Conservation (phyloP, 257 asterid genomes). For the Plantago ovata region DNA sequence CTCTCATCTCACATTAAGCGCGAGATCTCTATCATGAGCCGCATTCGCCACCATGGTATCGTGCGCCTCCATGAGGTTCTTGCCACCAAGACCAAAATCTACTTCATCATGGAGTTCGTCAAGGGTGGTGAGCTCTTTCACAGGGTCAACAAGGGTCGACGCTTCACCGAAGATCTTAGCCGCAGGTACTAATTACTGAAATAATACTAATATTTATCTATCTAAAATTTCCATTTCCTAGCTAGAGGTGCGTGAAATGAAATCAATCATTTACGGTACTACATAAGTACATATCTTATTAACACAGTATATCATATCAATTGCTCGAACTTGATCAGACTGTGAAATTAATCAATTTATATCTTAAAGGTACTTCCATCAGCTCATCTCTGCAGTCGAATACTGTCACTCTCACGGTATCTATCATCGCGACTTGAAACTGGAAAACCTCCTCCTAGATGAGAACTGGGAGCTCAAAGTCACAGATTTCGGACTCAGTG, state of each 20-base stretch:
- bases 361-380: conserved; percentile 67
- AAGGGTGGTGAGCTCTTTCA: conserved; percentile 76
- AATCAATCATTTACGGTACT: too few species aligned
- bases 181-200: conserved; percentile 38
- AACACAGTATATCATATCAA: too few species aligned
- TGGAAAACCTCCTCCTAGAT: conserved; percentile 66
- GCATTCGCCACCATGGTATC: conserved; percentile 71
- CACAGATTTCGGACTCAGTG: conserved; percentile 83
- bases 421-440: conserved; percentile 82
- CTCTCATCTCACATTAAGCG: conserved; percentile 45
- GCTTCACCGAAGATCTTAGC: conserved; percentile 71
- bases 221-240: too few species aligned
- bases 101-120: conserved; percentile 70
- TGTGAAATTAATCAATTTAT: too few species aligned
- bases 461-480: conserved; percentile 63
- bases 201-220: too few species aligned
- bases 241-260: too few species aligned
- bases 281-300: too few species aligned
- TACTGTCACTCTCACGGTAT: conserved; percentile 80
- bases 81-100: conserved; percentile 64
- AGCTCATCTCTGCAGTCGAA: conserved; percentile 61
- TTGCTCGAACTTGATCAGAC: too few species aligned
- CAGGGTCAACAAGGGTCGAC: conserved; percentile 52
- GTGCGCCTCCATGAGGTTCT: conserved; percentile 67
- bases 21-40: conserved; percentile 69